Base-by-base conservation (phyloP, 2,329 filamentous ascomycete species). In the Colletotrichum gloeosporioides region DNA sequence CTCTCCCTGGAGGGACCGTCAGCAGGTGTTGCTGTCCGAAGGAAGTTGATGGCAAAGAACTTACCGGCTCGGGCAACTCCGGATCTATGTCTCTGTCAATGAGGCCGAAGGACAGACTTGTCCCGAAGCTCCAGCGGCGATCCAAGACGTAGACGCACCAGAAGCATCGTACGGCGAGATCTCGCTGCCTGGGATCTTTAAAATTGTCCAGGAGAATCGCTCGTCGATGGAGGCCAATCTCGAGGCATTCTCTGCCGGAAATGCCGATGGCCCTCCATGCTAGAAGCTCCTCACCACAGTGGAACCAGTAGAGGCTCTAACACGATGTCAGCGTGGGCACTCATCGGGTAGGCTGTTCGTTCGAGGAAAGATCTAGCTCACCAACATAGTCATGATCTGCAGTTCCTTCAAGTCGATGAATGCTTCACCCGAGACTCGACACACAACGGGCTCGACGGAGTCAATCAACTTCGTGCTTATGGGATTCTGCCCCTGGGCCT, bases 131-230 rank as follows among this genome's bases (percentile, higher is more conserved):
- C 87, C 88, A 90, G 27, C 88, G 86, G 1, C 88, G 86, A 66
- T 90, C 89, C 1, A 90, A 84, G 0, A 88, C 86, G 70, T 90
- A 90, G 22, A 89, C 87, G 34, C 85, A 88, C 88, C 88, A 90
- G 75, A 90, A 90, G 0, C 89, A 83, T 2, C 83, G 80, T 2
- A 82, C 79, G 0, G 86, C 86, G 3, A 82, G 69, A 1, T 81
- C 79, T 0, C 84, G 83, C 3, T 81, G 77, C 3, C 81, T 75
- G 0, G 78, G 75, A 49, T 86, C 82, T 3, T 79, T 78, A 39
- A 87, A 85, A 15, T 84, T 86, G 59, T 86, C 83, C 12, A 83
- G 77, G 49, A 89, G 81, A 25, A 85, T 89, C 8, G 86, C 82
- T 36, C 85, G 86, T 2, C 88, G 83, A 73, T 90, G 88, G 0